phyloP scores from a whole-genome alignment of 169 alveolate species.

The Cryptosporidium ryanae region DNA sequence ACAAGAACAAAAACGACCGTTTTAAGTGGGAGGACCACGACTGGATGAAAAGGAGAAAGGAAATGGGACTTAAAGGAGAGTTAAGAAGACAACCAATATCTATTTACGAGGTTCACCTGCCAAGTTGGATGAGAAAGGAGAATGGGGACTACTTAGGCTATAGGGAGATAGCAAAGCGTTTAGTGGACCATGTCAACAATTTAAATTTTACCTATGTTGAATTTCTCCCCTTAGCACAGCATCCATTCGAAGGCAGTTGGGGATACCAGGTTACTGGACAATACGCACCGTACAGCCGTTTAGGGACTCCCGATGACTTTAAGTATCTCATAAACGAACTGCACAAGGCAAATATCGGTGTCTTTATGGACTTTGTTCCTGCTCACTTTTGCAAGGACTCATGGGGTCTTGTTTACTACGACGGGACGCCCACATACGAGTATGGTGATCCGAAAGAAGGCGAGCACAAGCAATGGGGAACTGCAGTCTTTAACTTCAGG shows the following conservation, averaged over 20 bases:
- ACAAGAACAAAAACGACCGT: conserved; percentile 76
- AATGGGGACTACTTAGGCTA: conserved; percentile 78
- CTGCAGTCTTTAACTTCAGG: conserved; percentile 80
- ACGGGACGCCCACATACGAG: conserved; percentile 82
- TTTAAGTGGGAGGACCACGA: conserved; percentile 81
- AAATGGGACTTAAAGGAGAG: conserved; percentile 76
- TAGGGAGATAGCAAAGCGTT: conserved; percentile 80
- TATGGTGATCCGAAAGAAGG: conserved; percentile 85
- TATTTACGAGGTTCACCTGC: conserved; percentile 83
- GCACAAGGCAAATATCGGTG: conserved; percentile 81
- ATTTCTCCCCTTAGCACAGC: conserved; percentile 83
- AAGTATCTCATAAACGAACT: conserved; percentile 80
- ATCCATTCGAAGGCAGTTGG: conserved; percentile 85
- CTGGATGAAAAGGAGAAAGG: conserved; percentile 79
- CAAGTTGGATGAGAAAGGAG: conserved; percentile 84
- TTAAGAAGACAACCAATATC: conserved; percentile 81
- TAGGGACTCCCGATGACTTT: conserved; percentile 82
- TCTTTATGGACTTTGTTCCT: conserved; percentile 81
- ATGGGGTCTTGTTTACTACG: conserved; percentile 82
- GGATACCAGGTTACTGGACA: conserved; percentile 83
- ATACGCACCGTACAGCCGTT: conserved; percentile 82
- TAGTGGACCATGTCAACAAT: conserved; percentile 78
- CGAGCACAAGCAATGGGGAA: conserved; percentile 83
- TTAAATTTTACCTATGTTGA: conserved; percentile 83
- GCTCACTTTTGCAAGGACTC: conserved; percentile 83